phyloP scores from a whole-genome alignment of 2,329 filamentous ascomycete genomes.

The Claviceps sorghi region DNA sequence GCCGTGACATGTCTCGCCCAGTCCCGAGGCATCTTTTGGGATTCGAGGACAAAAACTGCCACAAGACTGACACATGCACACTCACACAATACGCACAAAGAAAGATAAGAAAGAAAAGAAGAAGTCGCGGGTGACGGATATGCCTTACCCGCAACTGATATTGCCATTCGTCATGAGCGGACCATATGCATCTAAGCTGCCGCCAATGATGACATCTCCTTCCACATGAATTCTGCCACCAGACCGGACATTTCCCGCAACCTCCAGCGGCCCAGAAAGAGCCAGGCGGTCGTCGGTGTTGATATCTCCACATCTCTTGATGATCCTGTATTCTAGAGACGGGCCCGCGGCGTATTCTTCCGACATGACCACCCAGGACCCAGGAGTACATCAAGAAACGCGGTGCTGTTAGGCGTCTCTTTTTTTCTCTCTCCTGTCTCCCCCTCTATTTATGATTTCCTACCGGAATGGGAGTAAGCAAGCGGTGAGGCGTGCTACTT shows the following conservation, averaged over 20 bases:
- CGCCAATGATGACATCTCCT: slow-evolving; percentile 29
- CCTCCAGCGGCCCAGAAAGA: slow-evolving; percentile 30
- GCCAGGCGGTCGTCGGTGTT: slow-evolving; percentile 26
- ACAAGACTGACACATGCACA: too few species aligned
- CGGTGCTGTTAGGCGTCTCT: too few species aligned
- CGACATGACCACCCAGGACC: slow-evolving; percentile 6
- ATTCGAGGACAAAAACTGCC: neutral
- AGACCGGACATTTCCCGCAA: slow-evolving; percentile 31
- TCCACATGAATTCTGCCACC: slow-evolving; percentile 29
- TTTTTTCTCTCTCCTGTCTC: too few species aligned
- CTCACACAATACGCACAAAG: too few species aligned
- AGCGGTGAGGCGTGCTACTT: too few species aligned
- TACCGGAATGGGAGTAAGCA: too few species aligned
- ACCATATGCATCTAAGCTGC: slow-evolving; percentile 32
- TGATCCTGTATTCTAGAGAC: slow-evolving; percentile 11
- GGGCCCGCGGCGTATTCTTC: slow-evolving; percentile 13
- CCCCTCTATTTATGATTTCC: too few species aligned
- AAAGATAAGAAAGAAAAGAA: too few species aligned
- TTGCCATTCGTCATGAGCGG: slow-evolving; percentile 27
- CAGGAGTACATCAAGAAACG: too few species aligned
- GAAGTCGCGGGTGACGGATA: neutral
- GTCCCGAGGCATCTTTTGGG: too few species aligned
- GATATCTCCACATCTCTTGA: slow-evolving; percentile 24
- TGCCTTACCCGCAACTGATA: slow-evolving; percentile 27
- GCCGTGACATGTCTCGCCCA: too few species aligned